Evolutionary conservation across 331 rosid species (phyloP).

Genomic region (Quercus tomentella): DNA sequence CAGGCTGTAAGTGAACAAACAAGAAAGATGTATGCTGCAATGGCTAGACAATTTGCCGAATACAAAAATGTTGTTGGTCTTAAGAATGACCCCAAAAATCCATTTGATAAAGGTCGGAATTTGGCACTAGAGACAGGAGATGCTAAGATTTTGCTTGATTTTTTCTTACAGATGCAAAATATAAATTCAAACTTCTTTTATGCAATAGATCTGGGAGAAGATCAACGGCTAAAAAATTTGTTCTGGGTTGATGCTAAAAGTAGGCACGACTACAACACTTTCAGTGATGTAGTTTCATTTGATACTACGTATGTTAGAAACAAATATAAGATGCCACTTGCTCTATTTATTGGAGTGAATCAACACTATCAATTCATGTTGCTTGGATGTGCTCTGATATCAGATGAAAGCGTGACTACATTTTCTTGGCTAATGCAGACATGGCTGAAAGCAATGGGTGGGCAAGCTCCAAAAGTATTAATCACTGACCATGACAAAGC

Average conservation of each 20-base stretch:
- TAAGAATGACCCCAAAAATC: constrained; percentile 69
- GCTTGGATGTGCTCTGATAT: constrained; percentile 91
- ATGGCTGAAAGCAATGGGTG: constrained; percentile 92
- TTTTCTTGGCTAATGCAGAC: constrained; percentile 70
- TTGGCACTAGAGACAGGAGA: constrained; percentile 76
- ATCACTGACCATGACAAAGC: constrained; percentile 82
- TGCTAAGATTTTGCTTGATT: constrained; percentile 63
- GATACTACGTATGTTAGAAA: constrained; percentile 81
- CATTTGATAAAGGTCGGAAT: constrained; percentile 76
- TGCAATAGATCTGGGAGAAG: constrained; percentile 83
- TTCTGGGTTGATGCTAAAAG: constrained; percentile 95
- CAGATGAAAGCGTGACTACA: constrained; percentile 73
- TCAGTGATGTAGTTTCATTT: constrained; percentile 78
- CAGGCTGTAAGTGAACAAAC: constrained; percentile 99
- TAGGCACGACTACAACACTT: constrained; percentile 79
- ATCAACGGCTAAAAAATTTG: constrained; percentile 73
- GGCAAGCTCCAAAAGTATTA: constrained; percentile 79
- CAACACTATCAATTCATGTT: constrained; percentile 86
- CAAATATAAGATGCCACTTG: constrained; percentile 93
- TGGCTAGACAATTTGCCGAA: constrained; percentile 97
- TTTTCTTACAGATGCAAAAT: constrained; percentile 75
- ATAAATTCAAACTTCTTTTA: constrained; percentile 80
- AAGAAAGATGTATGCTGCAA: constrained; percentile 92
- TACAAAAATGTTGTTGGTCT: constrained; percentile 89
- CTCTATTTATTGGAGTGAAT: constrained; percentile 90